A percentile compares a stretch with the other conserved stretches of the same genome.
Evolutionary conservation across 225 moss, liverwort and hornwort species (phyloP).

Genomic region (Rhytidiadelphus loreus): DNA sequence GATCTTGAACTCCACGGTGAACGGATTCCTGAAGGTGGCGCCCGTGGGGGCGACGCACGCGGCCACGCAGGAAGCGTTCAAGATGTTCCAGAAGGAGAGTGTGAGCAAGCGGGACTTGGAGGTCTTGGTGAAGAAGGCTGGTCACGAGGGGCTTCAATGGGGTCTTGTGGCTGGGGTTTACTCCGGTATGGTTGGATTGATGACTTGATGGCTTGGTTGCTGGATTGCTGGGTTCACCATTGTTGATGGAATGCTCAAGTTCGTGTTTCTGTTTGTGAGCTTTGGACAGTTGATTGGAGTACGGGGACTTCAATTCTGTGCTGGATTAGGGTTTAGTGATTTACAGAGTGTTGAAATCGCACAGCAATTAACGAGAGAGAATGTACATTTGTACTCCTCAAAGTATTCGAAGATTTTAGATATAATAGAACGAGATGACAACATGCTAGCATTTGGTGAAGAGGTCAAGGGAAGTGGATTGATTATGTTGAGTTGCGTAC

Average conservation of each 20-base stretch:
- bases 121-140: conserved; percentile 40
- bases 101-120: conserved; percentile 48
- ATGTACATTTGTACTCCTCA: not conserved
- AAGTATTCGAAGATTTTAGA: not conserved
- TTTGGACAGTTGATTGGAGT: not conserved
- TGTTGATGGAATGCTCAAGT: not conserved
- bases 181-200: conserved; percentile 3
- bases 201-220: not conserved
- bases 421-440: not conserved
- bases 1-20: conserved; percentile 61
- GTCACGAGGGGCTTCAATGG: conserved; percentile 44
- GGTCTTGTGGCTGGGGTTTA: conserved; percentile 66
- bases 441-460: not conserved
- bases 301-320: not conserved
- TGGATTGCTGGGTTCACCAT: not conserved
- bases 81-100: conserved; percentile 39
- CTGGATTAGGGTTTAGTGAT: not conserved
- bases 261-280: not conserved
- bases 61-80: conserved; percentile 40
- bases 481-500: not conserved
- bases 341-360: not conserved
- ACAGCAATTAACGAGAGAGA: not conserved
- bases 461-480: not conserved
- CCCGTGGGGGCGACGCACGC: conserved; percentile 60
- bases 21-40: conserved; percentile 66